Base-by-base conservation (phyloP, 2,329 filamentous ascomycete species). In the Colletotrichum costaricense region DNA sequence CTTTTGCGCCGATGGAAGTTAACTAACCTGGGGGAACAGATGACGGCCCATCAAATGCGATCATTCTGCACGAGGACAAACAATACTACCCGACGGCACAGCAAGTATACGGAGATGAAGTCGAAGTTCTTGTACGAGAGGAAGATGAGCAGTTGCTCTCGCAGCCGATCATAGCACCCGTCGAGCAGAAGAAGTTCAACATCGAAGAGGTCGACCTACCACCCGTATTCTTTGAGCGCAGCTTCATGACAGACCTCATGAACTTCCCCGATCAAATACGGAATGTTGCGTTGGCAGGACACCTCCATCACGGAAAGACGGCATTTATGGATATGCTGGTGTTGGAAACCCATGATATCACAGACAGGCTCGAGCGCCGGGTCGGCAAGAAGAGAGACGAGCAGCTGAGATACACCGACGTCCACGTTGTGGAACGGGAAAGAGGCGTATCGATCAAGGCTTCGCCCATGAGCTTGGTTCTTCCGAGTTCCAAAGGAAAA, bases 21-120 rank as follows among this genome's bases (percentile, higher is more conserved):
- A 24, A 28, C 69, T 73, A 24, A 70, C 46, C 56, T 52, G 65
- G 52, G 35, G 35, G n/a, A 46, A 54, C 65, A 76, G 76, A 76
- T 12, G 91, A 95, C 82, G 95, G 94, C 16, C 94, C 96, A 4
- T 98, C 95, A 5, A 99, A 98, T 82, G 96, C 97, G 64, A 95
- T 99, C n/a, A 90, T 99, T 71, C 90, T 99, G 58, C 97, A 99
- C 85, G 97, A 99, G 87, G 97, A 99, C 86, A 99, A 99, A 84
- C 97, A 98, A 82, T 99, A 99, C 84, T 99, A 99, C 81, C 97
- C 97, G 35, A 98, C 95, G n/a, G 97, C 97, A 69, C 93, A 96
- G 80, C 97, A 99, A 83, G 92, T 98, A 55, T 99, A 98, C 81
- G 97, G 97, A 65, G 89, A 92, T 78, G 95, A 97, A 84, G 97